Conservation (phyloP, 2,329 filamentous ascomycete species). For the Curvularia sp. region DNA sequence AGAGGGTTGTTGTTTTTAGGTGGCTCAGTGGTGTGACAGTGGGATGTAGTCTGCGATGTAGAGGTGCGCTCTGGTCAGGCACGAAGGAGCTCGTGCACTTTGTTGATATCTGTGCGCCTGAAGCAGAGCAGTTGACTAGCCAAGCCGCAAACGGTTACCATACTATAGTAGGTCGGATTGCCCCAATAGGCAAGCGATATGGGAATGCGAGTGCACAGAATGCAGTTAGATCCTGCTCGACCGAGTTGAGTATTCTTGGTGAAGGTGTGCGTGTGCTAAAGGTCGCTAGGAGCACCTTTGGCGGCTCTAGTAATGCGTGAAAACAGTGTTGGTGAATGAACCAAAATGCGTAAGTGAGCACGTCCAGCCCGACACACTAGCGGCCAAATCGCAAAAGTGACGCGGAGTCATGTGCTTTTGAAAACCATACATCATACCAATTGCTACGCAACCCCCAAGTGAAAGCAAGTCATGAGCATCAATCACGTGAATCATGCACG, state of each 20-base stretch:
- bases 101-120: constrained; percentile 17
- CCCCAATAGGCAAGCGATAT: constrained; percentile 8
- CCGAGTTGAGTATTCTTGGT: constrained; percentile 1
- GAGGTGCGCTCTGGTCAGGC: constrained; percentile 3
- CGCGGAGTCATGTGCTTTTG: constrained; percentile 16
- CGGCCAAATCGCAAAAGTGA: constrained; percentile 19
- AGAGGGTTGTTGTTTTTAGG: background rate
- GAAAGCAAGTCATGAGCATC: background rate
- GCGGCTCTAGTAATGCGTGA: background rate
- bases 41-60: background rate
- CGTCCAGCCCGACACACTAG: constrained; percentile 1
- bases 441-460: background rate
- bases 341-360: background rate
- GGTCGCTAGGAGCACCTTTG: background rate
- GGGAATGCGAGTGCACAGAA: constrained; percentile 6
- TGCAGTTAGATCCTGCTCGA: constrained; percentile 5
- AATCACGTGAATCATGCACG: background rate
- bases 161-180: constrained; percentile 14
- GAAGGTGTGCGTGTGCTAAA: constrained; percentile 6
- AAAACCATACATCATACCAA: background rate
- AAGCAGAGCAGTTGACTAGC: constrained; percentile 9
- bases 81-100: constrained; percentile 16
- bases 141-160: constrained; percentile 8
- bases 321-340: background rate
- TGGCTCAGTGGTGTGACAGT: background rate